These are phyloP conservation scores for Ceratobasidium sp. DNA, from an alignment of 1,284 basidiomycete species.

Conservation along the genomic window DNA sequence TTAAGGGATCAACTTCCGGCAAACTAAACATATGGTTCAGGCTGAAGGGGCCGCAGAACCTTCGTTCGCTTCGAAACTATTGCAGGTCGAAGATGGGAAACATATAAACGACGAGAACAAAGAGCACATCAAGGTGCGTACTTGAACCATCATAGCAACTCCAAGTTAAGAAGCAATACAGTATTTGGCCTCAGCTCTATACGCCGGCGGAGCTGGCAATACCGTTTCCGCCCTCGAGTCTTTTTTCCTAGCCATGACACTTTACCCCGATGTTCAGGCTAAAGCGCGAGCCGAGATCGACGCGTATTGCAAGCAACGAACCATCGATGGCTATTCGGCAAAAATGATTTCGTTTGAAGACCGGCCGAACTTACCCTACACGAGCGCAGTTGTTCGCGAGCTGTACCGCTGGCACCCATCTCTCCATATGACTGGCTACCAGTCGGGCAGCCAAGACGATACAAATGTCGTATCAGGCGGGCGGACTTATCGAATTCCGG, in stretches of 20 bases:
- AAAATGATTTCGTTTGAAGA: slow-evolving; percentile 15
- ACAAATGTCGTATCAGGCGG: background rate
- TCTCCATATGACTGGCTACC: slow-evolving; percentile 1
- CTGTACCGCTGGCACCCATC: slow-evolving; percentile 24
- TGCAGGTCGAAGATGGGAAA: slow-evolving; percentile 16
- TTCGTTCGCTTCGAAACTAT: slow-evolving; percentile 12
- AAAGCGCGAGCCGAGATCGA: slow-evolving; percentile 28
- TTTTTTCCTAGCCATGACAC: slow-evolving; percentile 37
- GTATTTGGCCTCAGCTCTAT: slow-evolving; percentile 53
- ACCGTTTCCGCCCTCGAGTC: slow-evolving; percentile 20
- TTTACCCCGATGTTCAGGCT: slow-evolving; percentile 33
- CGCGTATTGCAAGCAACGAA: background rate
- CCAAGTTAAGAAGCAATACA: background rate
- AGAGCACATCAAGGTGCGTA: slow-evolving; percentile 9
- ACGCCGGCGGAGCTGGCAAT: slow-evolving; percentile 51
- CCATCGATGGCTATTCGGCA: background rate
- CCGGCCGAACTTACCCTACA: slow-evolving; percentile 20
- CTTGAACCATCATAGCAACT: too few species aligned
- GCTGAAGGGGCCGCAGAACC: background rate
- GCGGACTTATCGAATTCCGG: slow-evolving; percentile 26
- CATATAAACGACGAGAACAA: background rate
- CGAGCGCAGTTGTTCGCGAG: slow-evolving; percentile 24
- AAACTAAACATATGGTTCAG: background rate
- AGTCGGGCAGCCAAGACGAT: slow-evolving; percentile 13
- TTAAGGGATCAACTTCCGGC: background rate